These are phyloP conservation scores for Pseudogymnoascus verrucosus DNA, from an alignment of 2,329 filamentous ascomycete genomes.

Conservation along the genomic window DNA sequence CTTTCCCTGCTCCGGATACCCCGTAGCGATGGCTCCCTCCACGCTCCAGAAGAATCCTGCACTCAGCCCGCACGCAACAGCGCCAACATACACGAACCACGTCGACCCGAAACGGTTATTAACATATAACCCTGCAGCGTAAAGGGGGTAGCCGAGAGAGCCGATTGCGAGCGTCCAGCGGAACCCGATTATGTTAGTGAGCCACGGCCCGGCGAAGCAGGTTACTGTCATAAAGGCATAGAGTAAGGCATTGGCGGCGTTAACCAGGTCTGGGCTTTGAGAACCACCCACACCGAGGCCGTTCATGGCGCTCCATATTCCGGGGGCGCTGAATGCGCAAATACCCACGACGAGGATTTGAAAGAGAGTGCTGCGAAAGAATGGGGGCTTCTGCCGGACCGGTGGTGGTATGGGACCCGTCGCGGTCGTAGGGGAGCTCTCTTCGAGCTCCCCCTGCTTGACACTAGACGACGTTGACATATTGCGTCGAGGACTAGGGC, in stretches of 20 bases:
- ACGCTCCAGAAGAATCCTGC: constrained; percentile 36
- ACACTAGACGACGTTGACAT: constrained; percentile 1
- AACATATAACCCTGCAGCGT: constrained; percentile 33
- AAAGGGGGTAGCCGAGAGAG: constrained; percentile 34
- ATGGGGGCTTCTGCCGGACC: neutral
- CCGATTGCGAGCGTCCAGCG: constrained; percentile 35
- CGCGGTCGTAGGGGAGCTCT: neutral
- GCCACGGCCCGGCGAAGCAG: constrained; percentile 33
- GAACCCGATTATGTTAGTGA: constrained; percentile 33
- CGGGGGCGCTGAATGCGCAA: constrained; percentile 34
- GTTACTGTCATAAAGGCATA: constrained; percentile 38
- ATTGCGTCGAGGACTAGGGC: neutral
- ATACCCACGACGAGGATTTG: constrained; percentile 34
- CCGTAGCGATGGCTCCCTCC: constrained; percentile 34
- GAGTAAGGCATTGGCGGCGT: constrained; percentile 38
- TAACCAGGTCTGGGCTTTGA: constrained; percentile 34
- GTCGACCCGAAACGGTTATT: constrained; percentile 32
- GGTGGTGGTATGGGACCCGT: neutral
- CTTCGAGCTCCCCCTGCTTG: neutral
- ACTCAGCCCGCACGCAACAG: constrained; percentile 31
- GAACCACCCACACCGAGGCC: constrained; percentile 36
- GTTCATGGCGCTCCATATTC: constrained; percentile 37
- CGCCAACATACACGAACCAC: constrained; percentile 34
- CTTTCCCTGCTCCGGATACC: constrained; percentile 29
- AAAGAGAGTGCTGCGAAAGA: constrained; percentile 19